Evolutionary conservation across 495 filamentous ascomycete species (phyloP).

Genomic region (Hypoxylon subgilvum): DNA sequence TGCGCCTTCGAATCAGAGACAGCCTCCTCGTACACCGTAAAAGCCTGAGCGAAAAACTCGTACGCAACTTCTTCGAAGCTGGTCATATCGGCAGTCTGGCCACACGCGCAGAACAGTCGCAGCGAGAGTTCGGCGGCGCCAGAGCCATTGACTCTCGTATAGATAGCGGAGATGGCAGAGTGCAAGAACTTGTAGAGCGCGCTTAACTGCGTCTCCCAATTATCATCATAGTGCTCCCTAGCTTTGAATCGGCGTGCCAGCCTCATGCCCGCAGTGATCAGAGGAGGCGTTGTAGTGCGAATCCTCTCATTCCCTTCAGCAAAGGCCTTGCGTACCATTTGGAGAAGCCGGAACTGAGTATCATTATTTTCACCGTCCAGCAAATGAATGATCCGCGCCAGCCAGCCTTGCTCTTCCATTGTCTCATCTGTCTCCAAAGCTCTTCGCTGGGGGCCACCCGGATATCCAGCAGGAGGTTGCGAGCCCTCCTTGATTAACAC

Average conservation of each 20-base stretch:
- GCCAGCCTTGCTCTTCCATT: conserved; percentile 94
- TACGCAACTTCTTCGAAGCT: conserved; percentile 95
- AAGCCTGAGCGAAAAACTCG: conserved; percentile 98
- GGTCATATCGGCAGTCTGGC: conserved; percentile 90
- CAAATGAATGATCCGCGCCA: conserved; percentile 89
- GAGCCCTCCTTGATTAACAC: conserved; percentile 92
- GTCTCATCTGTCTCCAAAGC: conserved; percentile 86
- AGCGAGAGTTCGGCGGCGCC: conserved; percentile 85
- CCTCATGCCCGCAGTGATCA: conserved; percentile 88
- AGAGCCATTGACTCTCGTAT: conserved; percentile 76
- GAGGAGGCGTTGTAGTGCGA: conserved; percentile 89
- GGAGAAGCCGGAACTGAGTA: conserved; percentile 91
- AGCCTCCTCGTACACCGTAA: conserved; percentile 96
- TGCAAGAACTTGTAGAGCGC: conserved; percentile 96
- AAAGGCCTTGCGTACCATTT: conserved; percentile 86
- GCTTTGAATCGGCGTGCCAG: conserved; percentile 88
- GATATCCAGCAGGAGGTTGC: conserved; percentile 82
- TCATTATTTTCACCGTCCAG: conserved; percentile 84
- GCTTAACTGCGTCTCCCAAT: conserved; percentile 88
- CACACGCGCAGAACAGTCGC: conserved; percentile 86
- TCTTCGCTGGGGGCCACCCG: conserved; percentile 77
- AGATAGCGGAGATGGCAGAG: conserved; percentile 81
- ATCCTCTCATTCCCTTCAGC: conserved; percentile 92
- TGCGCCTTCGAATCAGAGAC: conserved; percentile 94
- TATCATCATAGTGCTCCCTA: conserved; percentile 92